phyloP scores from a whole-genome alignment of 805 yeast species.

The Barnettozyma populi region DNA sequence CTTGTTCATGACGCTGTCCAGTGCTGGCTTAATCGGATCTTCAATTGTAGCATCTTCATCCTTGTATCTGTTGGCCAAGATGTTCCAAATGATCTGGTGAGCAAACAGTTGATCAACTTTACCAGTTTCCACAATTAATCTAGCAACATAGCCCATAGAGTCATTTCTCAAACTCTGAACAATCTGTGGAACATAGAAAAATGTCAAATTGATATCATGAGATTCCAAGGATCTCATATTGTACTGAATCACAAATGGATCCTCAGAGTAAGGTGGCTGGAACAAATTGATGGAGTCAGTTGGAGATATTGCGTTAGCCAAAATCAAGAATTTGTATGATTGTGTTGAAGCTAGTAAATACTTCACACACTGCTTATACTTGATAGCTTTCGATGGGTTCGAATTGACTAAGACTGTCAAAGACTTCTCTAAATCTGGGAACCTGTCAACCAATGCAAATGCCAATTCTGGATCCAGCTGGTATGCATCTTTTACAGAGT shows the following conservation, averaged over 20 bases:
- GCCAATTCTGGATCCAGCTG: slow-evolving; percentile 67
- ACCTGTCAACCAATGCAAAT: slow-evolving; percentile 58
- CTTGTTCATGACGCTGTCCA: slow-evolving; percentile 64
- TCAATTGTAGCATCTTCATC: slow-evolving; percentile 83
- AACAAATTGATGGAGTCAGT: slow-evolving; percentile 80
- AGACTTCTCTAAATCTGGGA: slow-evolving; percentile 32
- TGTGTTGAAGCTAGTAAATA: slow-evolving; percentile 34
- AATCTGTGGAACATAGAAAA: slow-evolving; percentile 96
- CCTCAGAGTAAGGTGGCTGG: slow-evolving; percentile 62
- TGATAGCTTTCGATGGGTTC: slow-evolving; percentile 55
- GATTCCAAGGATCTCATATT: slow-evolving; percentile 85
- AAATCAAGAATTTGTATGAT: slow-evolving; percentile 17
- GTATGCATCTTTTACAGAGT: slow-evolving; percentile 53
- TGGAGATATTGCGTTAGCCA: slow-evolving; percentile 59
- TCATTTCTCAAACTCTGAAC: slow-evolving; percentile 90
- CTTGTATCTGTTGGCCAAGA: slow-evolving; percentile 85
- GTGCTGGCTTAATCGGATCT: slow-evolving; percentile 74
- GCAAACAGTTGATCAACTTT: slow-evolving; percentile 87
- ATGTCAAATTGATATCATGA: slow-evolving; percentile 81
- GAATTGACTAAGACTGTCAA: slow-evolving; percentile 41
- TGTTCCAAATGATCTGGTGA: slow-evolving; percentile 97
- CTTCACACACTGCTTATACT: slow-evolving; percentile 53
- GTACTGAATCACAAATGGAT: slow-evolving; percentile 72
- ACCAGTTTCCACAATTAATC: slow-evolving; percentile 88
- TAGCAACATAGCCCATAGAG: slow-evolving; percentile 74